Evolutionary conservation across 306 rosid genomes (phyloP).

Genomic region (Cyclanthera cordifolia): DNA sequence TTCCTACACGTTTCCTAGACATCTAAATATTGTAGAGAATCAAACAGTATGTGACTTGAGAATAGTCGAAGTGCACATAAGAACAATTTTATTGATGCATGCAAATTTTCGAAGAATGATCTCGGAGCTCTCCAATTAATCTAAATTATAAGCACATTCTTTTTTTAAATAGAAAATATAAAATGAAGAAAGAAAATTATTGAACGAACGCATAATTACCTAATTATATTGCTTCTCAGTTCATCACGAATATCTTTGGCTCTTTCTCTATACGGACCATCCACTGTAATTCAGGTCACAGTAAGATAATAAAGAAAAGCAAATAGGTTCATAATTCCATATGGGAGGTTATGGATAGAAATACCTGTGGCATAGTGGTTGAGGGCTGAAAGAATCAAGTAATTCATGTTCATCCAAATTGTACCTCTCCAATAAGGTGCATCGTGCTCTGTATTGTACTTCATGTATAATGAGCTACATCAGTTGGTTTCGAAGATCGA

Average conservation of each 20-base stretch:
- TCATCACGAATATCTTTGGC: slow-evolving; percentile 57
- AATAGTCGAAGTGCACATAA: too few relatives aligned
- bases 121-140: too few relatives aligned
- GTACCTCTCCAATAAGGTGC: slow-evolving; percentile 95
- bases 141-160: neutral
- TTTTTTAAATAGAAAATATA: neutral
- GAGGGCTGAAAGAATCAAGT: slow-evolving; percentile 69
- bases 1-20: too few relatives aligned
- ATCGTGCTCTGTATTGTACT: slow-evolving; percentile 82
- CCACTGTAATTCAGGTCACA: slow-evolving; percentile 28
- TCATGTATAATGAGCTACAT: slow-evolving; percentile 74
- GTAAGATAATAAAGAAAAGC: neutral
- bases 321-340: neutral
- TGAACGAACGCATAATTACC: slow-evolving; percentile 27
- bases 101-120: too few relatives aligned
- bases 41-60: too few relatives aligned
- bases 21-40: too few relatives aligned
- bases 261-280: slow-evolving; percentile 61
- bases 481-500: neutral
- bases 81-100: too few relatives aligned
- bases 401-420: slow-evolving; percentile 42
- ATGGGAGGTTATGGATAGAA: neutral
- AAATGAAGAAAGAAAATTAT: neutral
- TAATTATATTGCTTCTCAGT: slow-evolving; percentile 58
- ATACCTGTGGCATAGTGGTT: slow-evolving; percentile 80